Evolutionary conservation across 345 rosid species (phyloP).

Genomic region (Bruguiera gymnorhiza): DNA sequence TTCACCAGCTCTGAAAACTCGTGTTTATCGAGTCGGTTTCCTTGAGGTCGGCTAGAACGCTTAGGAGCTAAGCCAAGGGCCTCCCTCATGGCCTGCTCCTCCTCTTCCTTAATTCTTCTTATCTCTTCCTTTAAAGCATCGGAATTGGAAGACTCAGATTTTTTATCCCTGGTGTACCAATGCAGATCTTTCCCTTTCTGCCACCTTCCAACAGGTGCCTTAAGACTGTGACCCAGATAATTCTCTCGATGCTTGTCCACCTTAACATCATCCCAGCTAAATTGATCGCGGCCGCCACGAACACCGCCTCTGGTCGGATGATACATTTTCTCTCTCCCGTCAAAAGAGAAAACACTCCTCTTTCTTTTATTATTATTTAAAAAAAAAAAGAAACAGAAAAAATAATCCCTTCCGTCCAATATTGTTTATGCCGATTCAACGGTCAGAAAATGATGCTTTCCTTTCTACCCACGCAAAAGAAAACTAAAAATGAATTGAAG

Average conservation of each 20-base stretch:
- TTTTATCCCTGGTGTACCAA: constrained; percentile 86
- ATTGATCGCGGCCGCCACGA: constrained; percentile 98
- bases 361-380: background rate
- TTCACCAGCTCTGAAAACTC: constrained; percentile 88
- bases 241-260: constrained; percentile 91
- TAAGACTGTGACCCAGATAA: constrained; percentile 86
- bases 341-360: background rate
- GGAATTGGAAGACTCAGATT: constrained; percentile 32
- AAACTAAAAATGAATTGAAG: background rate
- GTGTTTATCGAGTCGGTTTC: constrained; percentile 87
- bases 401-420: no score
- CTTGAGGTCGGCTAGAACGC: constrained; percentile 66
- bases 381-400: background rate
- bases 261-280: constrained; percentile 91
- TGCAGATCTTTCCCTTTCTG: constrained; percentile 96
- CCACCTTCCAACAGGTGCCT: constrained; percentile 98
- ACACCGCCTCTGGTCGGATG: constrained; percentile 99
- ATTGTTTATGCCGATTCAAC: no score
- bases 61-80: constrained; percentile 96
- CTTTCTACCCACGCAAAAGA: no score
- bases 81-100: constrained; percentile 98
- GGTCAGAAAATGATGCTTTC: no score
- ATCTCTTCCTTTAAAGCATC: constrained; percentile 89
- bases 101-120: constrained; percentile 83
- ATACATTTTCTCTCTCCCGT: constrained; percentile 47